Conservation (phyloP, 2,329 filamentous ascomycete species). For the Aspergillus sp. region DNA sequence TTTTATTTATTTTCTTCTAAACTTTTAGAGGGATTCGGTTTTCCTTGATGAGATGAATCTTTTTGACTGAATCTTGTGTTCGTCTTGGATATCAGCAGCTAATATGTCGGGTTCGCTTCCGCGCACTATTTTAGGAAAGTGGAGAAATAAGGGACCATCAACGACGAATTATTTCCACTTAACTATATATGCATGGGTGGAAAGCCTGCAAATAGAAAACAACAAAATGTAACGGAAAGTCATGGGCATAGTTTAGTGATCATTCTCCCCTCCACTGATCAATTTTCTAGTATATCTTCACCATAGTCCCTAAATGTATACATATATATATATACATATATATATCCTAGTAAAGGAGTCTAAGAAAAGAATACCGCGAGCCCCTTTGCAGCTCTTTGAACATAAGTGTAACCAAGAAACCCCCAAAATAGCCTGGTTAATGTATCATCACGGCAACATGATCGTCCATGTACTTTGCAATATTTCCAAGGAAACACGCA, state of each 20-base stretch:
- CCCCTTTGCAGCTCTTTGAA: background rate
- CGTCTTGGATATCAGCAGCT: background rate
- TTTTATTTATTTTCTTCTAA: no score
- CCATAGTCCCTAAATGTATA: background rate
- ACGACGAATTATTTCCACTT: background rate
- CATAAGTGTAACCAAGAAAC: background rate
- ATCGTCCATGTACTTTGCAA: slow-evolving; percentile 59
- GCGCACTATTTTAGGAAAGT: background rate
- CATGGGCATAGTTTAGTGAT: background rate
- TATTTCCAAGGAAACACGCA: slow-evolving; percentile 59
- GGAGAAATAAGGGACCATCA: background rate
- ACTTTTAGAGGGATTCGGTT: no score
- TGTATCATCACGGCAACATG: slow-evolving; percentile 54
- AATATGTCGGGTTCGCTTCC: background rate
- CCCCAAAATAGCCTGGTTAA: background rate
- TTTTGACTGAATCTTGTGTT: no score
- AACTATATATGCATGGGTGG: background rate
- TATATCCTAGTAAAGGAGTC: background rate
- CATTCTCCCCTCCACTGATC: background rate
- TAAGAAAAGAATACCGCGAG: background rate
- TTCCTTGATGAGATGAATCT: no score
- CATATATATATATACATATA: background rate
- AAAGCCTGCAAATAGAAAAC: background rate
- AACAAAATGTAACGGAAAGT: background rate
- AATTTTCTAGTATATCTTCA: background rate